phyloP scores from a whole-genome alignment of 441 rosid species.

The Jatropha multifida region DNA sequence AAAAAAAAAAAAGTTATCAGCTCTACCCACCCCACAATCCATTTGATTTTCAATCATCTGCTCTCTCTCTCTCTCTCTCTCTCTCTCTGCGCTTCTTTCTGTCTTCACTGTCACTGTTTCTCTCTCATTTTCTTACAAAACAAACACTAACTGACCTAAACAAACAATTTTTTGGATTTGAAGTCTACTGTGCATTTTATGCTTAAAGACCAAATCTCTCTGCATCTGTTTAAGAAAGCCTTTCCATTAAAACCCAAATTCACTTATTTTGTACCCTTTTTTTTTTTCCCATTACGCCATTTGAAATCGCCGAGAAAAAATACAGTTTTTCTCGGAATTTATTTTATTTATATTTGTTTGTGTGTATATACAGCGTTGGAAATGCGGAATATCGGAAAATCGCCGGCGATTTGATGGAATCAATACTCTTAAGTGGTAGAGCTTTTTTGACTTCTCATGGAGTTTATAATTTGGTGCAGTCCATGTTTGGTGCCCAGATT shows the following conservation, averaged over 20 bases:
- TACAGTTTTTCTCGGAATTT: no score
- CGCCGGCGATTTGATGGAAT: conserved; percentile 68
- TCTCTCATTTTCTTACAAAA: neutral
- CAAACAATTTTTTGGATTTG: conserved; percentile 16
- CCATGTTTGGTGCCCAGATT: conserved; percentile 38
- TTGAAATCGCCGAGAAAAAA: neutral
- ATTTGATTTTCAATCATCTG: conserved; percentile 34
- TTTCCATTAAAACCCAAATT: neutral
- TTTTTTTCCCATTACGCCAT: neutral
- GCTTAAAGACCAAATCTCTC: neutral
- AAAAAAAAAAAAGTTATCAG: conserved; percentile 23
- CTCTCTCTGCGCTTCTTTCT: conserved; percentile 5
- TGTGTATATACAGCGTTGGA: conserved; percentile 13
- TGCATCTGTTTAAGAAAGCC: neutral
- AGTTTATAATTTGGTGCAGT: conserved; percentile 42
- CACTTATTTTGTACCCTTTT: neutral
- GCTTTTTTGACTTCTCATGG: conserved; percentile 62
- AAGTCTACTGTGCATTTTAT: conserved; percentile 5
- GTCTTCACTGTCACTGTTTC: conserved; percentile 36
- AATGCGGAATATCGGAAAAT: conserved; percentile 53
- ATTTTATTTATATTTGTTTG: neutral
- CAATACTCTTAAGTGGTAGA: conserved; percentile 28
- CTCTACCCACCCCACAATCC: conserved; percentile 52
- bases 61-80: neutral
- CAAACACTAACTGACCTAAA: neutral